Evolutionary conservation across 352 stramenopile species (phyloP), one percentile per base, ranked within the genome.

Genomic region (Phytophthora pinifolia): DNA sequence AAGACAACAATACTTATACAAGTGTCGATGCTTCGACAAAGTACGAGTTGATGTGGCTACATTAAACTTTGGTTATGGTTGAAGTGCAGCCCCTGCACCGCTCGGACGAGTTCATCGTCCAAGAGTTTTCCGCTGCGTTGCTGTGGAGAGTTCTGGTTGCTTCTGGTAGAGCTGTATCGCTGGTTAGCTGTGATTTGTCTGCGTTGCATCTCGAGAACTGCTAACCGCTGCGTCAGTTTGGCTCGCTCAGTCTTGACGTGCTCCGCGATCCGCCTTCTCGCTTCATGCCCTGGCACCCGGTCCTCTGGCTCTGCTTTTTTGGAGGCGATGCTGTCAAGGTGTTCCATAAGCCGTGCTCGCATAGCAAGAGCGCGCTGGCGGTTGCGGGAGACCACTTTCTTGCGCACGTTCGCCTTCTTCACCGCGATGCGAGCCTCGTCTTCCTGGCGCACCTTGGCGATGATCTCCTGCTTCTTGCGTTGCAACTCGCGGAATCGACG

Each of bases 321-420:
- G 14, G 18, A 33, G 10, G 25, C 36, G 31, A 45, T 58, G 7
- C 46, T 62, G 25, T 54, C 46, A 15, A 54, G 5, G 15, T 62
- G 18, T 4, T n/a, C 41, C 6, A 46, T 42, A 27, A 68, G 46
- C 9, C 33, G 46, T 10, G 37, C 32, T 31, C 68, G 65, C 62
- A 81, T 76, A n/a, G 39, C 41, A 41, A 76, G 54, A 30, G 76
- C 68, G 5, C 72, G 74, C 7, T 63, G 47, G 12, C 62, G 58
- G 54, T 84, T 87, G 18, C 76, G 71, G 15, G 58, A 59, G 12
- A 78, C 44, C 0, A 87, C 64, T 31, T 62, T 67, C 6, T 67
- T 57, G 7, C 67, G 62, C 13, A 79, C 42, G n/a, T 59, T 55
- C 10, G 54, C 61, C 32, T 79, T 81, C 48, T 67, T 78, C 1